These are phyloP conservation scores for Lentinula detonsa DNA, from an alignment of 768 basidiomycete species.

Conservation along the genomic window DNA sequence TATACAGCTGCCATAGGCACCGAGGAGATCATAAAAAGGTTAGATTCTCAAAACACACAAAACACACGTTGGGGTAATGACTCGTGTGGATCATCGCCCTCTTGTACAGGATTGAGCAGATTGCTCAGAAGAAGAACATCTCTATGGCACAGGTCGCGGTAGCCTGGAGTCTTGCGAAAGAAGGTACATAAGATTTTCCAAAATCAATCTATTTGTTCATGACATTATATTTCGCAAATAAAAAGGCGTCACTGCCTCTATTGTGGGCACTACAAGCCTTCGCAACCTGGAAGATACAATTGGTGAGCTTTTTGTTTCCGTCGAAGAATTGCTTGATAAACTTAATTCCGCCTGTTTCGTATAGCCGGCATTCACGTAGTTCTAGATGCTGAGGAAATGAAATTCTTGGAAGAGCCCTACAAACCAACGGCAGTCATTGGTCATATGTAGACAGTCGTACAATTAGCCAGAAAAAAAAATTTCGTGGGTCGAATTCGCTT, in stretches of 20 bases:
- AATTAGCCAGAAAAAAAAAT: too few species aligned
- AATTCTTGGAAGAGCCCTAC: conserved; percentile 33
- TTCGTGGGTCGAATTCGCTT: neutral
- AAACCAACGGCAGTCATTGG: conserved; percentile 1
- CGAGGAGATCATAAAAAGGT: conserved; percentile 24
- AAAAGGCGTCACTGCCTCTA: conserved; percentile 31
- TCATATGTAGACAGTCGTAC: neutral
- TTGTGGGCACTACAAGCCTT: conserved; percentile 36
- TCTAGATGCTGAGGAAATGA: conserved; percentile 26
- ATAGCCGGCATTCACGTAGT: neutral
- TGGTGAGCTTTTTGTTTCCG: conserved; percentile 15
- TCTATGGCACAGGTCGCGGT: conserved; percentile 42
- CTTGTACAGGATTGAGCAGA: conserved; percentile 31
- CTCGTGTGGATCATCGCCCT: neutral
- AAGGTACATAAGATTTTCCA: neutral
- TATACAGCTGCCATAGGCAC: conserved; percentile 7
- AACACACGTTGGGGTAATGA: neutral
- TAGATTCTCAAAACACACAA: conserved; percentile 9
- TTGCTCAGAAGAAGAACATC: conserved; percentile 35
- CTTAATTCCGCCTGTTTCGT: neutral
- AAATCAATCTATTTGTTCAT: neutral
- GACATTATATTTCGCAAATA: neutral
- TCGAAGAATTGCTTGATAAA: neutral
- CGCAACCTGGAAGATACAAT: conserved; percentile 34
- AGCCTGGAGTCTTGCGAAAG: conserved; percentile 38